phyloP scores from a whole-genome alignment of 768 basidiomycete species.

The Coprinopsis cinerea region DNA sequence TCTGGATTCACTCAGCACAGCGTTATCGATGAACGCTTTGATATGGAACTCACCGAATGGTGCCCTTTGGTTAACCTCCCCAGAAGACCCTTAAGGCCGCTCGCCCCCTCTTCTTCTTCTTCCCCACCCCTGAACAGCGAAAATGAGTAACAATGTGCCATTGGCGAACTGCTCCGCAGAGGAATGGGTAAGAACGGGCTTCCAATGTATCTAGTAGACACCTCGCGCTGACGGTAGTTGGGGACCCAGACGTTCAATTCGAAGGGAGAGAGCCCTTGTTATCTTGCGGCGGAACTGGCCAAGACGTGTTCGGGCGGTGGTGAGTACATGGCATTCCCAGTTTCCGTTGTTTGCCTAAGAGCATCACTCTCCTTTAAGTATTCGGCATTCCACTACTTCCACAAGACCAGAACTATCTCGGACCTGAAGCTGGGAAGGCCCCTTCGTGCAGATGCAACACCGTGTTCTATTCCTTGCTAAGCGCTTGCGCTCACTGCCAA shows the following conservation, averaged over 20 bases:
- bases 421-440: constrained; percentile 3
- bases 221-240: neutral
- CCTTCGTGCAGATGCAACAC: constrained; percentile 27
- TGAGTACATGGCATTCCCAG: neutral
- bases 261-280: neutral
- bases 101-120: too few relatives aligned
- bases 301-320: neutral
- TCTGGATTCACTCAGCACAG: too few relatives aligned
- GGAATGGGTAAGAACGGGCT: neutral
- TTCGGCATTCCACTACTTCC: constrained; percentile 2
- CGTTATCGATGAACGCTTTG: too few relatives aligned
- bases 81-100: too few relatives aligned
- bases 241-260: neutral
- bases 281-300: neutral
- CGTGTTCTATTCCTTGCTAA: constrained; percentile 26
- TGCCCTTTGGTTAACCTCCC: too few relatives aligned
- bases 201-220: neutral
- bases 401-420: constrained; percentile 11
- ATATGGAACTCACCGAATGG: too few relatives aligned
- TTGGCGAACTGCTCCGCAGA: neutral
- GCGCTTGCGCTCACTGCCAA: constrained; percentile 28
- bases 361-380: neutral
- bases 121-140: too few relatives aligned
- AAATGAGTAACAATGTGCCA: too few relatives aligned
- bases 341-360: neutral